Conservation (phyloP, 2,329 filamentous ascomycete genomes). For the Penicillium hordei region DNA sequence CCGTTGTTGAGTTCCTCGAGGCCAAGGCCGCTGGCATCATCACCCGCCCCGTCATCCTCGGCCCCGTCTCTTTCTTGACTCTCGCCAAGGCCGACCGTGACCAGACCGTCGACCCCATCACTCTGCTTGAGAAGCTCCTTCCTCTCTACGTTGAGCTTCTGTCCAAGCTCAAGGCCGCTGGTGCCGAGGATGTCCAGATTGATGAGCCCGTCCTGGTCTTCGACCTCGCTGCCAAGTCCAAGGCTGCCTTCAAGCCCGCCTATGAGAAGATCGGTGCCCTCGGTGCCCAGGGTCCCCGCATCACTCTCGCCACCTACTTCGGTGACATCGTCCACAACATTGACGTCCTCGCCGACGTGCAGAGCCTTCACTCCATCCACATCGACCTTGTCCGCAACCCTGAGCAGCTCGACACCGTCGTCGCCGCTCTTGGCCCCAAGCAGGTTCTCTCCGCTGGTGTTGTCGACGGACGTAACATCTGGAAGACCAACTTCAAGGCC, state of each 20-base stretch:
- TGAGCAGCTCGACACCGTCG: slow-evolving; percentile 88
- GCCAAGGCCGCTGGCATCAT: slow-evolving; percentile 93
- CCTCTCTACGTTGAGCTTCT: slow-evolving; percentile 95
- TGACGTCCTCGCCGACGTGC: slow-evolving; percentile 73
- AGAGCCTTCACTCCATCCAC: slow-evolving; percentile 80
- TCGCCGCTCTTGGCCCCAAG: slow-evolving; percentile 78
- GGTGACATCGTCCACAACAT: slow-evolving; percentile 99
- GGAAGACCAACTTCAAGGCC: slow-evolving; percentile 99
- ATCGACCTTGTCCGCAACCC: slow-evolving; percentile 97
- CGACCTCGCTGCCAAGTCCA: slow-evolving; percentile 84
- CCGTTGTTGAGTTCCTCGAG: slow-evolving; percentile 90
- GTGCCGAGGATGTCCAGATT: slow-evolving; percentile 95
- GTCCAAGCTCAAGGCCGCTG: slow-evolving; percentile 88
- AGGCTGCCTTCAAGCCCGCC: slow-evolving; percentile 95
- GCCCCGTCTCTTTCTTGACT: slow-evolving; percentile 95
- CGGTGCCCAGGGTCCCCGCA: slow-evolving; percentile 77
- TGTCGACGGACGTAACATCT: slow-evolving; percentile 98
- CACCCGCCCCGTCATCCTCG: slow-evolving; percentile 92
- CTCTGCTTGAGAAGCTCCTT: slow-evolving; percentile 87
- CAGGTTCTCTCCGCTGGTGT: slow-evolving; percentile 93
- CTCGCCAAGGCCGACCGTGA: slow-evolving; percentile 98
- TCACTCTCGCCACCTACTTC: slow-evolving; percentile 96
- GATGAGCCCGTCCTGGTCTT: slow-evolving; percentile 97
- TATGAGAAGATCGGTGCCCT: slow-evolving; percentile 79
- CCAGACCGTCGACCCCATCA: slow-evolving; percentile 89